Percentiles rank a stretch among this genome's conserved stretches.
phyloP scores from a whole-genome alignment of 1,284 basidiomycete genomes.

The Trametes polyzona region DNA sequence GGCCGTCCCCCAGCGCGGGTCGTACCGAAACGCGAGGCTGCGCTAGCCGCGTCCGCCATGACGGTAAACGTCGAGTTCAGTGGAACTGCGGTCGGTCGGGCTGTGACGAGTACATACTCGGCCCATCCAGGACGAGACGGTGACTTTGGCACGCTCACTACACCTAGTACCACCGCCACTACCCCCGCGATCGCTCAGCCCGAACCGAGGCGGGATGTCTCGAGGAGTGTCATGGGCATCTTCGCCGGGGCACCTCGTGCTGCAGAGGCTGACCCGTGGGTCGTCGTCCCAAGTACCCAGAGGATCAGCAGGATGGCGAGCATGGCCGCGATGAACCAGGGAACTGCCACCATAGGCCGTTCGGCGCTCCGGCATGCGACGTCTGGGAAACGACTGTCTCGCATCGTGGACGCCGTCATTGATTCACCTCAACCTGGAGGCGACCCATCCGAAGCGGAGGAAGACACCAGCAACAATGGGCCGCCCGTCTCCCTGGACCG shows the following conservation, averaged over 20 bases:
- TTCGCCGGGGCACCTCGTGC: conserved; percentile 79
- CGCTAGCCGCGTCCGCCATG: conserved; percentile 82
- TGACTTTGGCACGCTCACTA: conserved; percentile 21
- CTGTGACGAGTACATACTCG: conserved; percentile 63
- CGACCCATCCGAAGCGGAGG: conserved; percentile 61
- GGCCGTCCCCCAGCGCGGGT: conserved; percentile 42
- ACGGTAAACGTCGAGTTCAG: conserved; percentile 95
- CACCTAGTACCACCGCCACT: conserved; percentile 19
- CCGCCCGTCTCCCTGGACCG: conserved; percentile 55
- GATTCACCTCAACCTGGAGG: conserved; percentile 23
- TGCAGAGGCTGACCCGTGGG: conserved; percentile 59
- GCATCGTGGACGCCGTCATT: conserved; percentile 35
- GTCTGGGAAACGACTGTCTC: conserved; percentile 28
- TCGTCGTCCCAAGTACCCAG: conserved; percentile 53
- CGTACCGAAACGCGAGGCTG: conserved; percentile 78
- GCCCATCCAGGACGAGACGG: conserved; percentile 36
- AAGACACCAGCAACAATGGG: conserved; percentile 54
- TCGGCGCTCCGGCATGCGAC: conserved; percentile 25
- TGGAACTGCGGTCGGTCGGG: conserved; percentile 72
- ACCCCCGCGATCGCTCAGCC: conserved; percentile 18
- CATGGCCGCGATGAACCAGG: conserved; percentile 14
- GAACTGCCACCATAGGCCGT: conserved; percentile 32
- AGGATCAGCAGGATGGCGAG: conserved; percentile 23
- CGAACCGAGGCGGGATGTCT: conserved; percentile 25
- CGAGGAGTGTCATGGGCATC: conserved; percentile 66